Base-by-base conservation (phyloP, 129 eudicot species). In the Heracleum sosnowskyi region DNA sequence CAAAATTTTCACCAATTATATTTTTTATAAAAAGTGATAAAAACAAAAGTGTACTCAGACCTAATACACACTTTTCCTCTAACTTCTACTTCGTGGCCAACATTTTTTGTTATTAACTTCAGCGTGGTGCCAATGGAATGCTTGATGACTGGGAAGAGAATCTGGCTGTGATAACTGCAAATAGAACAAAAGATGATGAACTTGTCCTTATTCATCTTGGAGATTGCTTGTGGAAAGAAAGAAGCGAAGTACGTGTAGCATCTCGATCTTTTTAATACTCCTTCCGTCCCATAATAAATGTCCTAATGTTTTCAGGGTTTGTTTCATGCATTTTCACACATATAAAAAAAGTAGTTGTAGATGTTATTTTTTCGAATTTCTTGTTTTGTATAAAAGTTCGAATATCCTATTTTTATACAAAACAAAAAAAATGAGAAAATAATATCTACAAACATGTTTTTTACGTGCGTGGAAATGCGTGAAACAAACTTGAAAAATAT, bases 121-220 rank as follows among this genome's bases (percentile, higher is more conserved):
- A 88, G 90, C 80, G 81, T 70, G 96, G 90, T 78, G 86, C 86
- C 74, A 89, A 85, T 84, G 55, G 86, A 76, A 91, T 95, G 97
- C 90, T 95, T 80, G 91, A 90, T 81, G 90, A 90, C 76, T 95
- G 99, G 97, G 97, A 91, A 80, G 99, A 91, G 77, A 95, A 95
- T 86, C 78, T 95, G 89, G 99, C 99, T 20, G 87, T 95, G 82
- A 95, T 95, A 78, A 92, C 94, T 87, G 91, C 97, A 46, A 95
- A 95, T 76, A 87, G 99, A 83, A 95, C 99, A 31, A 92, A 92
- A 85, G 96, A 90, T 81, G 99, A 95, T 55, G 92, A 92, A 78
- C 93, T 95, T 77, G 99, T 95, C 86, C 97, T 95, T 82, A 87
- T 86, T 75, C 99, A 95, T 90, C 95, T 95, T 33, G 97, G 97